Evolutionary conservation across 2,329 filamentous ascomycete species (phyloP).

Genomic region (Stachybotrys echinatus): DNA sequence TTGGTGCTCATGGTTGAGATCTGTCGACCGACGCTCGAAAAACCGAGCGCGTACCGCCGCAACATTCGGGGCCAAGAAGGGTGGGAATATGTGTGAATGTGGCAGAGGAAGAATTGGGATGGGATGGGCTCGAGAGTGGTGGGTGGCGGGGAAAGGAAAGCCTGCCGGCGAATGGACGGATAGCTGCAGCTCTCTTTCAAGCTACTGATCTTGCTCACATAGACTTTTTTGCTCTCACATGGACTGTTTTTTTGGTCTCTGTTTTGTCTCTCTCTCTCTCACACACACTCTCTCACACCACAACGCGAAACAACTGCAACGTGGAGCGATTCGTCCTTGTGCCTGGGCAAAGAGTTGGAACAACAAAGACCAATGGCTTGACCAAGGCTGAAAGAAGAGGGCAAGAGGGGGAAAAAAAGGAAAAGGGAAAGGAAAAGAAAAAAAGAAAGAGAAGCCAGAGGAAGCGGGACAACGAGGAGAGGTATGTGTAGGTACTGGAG

Average conservation of each 20-base stretch:
- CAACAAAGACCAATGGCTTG: too few species aligned
- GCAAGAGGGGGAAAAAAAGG: too few species aligned
- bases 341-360: too few species aligned
- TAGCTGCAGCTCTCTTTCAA: not conserved
- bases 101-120: conserved; percentile 5
- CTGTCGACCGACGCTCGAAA: conserved; percentile 41
- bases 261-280: not conserved
- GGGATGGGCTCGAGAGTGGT: not conserved
- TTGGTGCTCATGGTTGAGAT: conserved; percentile 52
- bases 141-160: not conserved
- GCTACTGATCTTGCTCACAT: not conserved
- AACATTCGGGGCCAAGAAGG: conserved; percentile 28
- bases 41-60: conserved; percentile 49
- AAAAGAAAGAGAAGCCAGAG: too few species aligned
- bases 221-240: too few species aligned
- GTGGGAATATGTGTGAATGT: conserved; percentile 2
- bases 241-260: not conserved
- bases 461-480: too few species aligned
- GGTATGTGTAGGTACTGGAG: too few species aligned
- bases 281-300: too few species aligned
- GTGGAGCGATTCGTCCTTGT: too few species aligned
- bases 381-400: too few species aligned
- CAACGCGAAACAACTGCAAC: too few species aligned
- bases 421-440: too few species aligned
- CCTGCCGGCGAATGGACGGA: not conserved